A percentile compares a stretch with the other conserved stretches of the same genome.
Evolutionary conservation across 352 stramenopile genomes (phyloP).

Genomic region (Phytophthora meadii): DNA sequence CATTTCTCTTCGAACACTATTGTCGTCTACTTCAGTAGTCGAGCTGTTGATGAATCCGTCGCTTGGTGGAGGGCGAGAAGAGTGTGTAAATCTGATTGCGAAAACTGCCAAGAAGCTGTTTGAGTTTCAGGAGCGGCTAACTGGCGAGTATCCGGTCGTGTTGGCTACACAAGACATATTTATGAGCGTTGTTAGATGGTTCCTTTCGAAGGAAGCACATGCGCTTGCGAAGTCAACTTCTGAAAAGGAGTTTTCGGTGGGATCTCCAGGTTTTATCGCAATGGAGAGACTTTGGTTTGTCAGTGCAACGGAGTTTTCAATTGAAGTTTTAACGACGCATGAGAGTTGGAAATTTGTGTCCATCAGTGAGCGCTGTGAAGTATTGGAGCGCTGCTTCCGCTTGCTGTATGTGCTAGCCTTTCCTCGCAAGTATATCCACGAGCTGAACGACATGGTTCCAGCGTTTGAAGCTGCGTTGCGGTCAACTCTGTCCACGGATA

Average conservation of each 20-base stretch:
- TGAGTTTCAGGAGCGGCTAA: slow-evolving; percentile 59
- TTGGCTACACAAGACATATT: slow-evolving; percentile 62
- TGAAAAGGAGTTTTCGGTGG: slow-evolving; percentile 3
- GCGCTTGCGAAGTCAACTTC: slow-evolving; percentile 21
- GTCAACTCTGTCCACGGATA: slow-evolving; percentile 55
- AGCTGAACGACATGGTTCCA: slow-evolving; percentile 47
- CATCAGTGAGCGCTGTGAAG: slow-evolving; percentile 45
- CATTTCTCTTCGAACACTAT: slow-evolving; percentile 48
- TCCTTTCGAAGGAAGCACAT: slow-evolving; percentile 54
- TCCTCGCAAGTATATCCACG: slow-evolving; percentile 43
- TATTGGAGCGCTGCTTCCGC: slow-evolving; percentile 62
- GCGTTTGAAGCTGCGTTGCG: slow-evolving; percentile 59
- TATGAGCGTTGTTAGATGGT: slow-evolving; percentile 67
- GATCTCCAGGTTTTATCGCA: slow-evolving; percentile 24
- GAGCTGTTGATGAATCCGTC: slow-evolving; percentile 53
- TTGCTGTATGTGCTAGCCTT: slow-evolving; percentile 57
- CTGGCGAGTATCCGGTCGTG: slow-evolving; percentile 58
- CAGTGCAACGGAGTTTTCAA: slow-evolving; percentile 57
- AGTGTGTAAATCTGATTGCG: slow-evolving; percentile 64
- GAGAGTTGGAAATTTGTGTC: slow-evolving; percentile 71
- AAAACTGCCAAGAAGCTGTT: slow-evolving; percentile 69
- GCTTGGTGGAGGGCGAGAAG: slow-evolving; percentile 50
- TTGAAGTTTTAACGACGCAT: slow-evolving; percentile 65
- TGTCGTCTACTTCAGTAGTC: slow-evolving; percentile 41
- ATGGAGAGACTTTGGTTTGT: slow-evolving; percentile 60